Percentiles rank a stretch among this genome's conserved stretches.
These are phyloP conservation scores for Amniculicola lignicola DNA, from an alignment of 495 filamentous ascomycete genomes.

Conservation along the genomic window DNA sequence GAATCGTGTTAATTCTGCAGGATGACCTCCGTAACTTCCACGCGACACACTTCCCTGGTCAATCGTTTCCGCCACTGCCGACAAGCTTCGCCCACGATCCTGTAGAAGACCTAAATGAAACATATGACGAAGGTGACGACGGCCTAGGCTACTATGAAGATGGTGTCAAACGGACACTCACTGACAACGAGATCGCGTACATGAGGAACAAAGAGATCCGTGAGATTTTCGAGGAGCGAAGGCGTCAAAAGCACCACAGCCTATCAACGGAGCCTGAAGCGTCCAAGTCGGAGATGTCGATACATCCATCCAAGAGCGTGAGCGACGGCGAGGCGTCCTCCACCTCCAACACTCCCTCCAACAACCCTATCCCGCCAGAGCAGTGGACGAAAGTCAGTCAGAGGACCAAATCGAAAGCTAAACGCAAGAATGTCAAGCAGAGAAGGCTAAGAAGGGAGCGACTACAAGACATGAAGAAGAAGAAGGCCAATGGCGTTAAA, in stretches of 20 bases:
- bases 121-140: conserved; percentile 59
- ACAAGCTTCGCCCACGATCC: too few species aligned
- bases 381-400: neutral
- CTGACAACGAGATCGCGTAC: conserved; percentile 85
- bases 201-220: conserved; percentile 90
- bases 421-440: conserved; percentile 32
- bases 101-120: too few species aligned
- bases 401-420: conserved; percentile 3
- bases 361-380: neutral
- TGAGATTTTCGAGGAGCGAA: conserved; percentile 12
- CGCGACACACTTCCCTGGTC: conserved; percentile 48
- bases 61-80: conserved; percentile 37
- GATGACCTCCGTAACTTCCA: conserved; percentile 73
- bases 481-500: neutral
- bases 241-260: neutral
- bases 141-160: conserved; percentile 85
- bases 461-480: conserved; percentile 49
- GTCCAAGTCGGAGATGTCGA: neutral
- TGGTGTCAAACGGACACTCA: conserved; percentile 85
- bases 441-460: conserved; percentile 35
- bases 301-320: neutral
- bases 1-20: conserved; percentile 43
- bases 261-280: neutral
- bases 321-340: neutral
- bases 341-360: neutral